These are phyloP conservation scores for Galium porrigens DNA, from an alignment of 305 asterid genomes.

Conservation along the genomic window DNA sequence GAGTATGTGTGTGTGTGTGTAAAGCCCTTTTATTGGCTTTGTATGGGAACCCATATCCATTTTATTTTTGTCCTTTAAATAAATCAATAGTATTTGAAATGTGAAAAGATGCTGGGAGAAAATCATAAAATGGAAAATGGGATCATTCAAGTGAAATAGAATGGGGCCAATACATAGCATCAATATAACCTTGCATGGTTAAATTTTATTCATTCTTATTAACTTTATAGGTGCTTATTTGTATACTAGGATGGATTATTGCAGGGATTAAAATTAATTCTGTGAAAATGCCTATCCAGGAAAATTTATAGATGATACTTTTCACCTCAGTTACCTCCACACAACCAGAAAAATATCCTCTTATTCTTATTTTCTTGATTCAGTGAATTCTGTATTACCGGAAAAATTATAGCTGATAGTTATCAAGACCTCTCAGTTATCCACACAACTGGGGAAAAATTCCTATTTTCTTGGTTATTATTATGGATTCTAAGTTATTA, in stretches of 20 bases:
- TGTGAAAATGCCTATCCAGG: background rate
- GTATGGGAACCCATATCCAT: no score
- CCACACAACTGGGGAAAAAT: background rate
- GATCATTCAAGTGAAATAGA: no score
- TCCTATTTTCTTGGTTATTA: background rate
- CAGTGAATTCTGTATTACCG: background rate
- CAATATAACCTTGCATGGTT: background rate
- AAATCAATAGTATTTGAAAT: background rate
- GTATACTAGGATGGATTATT: background rate
- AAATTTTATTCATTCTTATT: background rate
- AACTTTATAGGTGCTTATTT: background rate
- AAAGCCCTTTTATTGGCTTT: no score
- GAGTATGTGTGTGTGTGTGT: no score
- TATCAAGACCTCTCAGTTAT: background rate
- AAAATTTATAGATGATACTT: background rate
- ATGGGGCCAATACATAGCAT: no score
- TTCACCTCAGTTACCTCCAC: background rate
- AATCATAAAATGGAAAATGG: background rate
- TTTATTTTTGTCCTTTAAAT: no score
- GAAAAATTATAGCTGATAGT: background rate
- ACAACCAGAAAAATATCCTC: background rate
- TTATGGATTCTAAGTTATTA: background rate
- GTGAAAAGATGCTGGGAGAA: background rate
- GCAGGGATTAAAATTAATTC: background rate
- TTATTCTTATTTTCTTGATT: background rate